Evolutionary conservation across 1,139 yeast genomes (phyloP).

Genomic region (Blastobotrys illinoisensis): DNA sequence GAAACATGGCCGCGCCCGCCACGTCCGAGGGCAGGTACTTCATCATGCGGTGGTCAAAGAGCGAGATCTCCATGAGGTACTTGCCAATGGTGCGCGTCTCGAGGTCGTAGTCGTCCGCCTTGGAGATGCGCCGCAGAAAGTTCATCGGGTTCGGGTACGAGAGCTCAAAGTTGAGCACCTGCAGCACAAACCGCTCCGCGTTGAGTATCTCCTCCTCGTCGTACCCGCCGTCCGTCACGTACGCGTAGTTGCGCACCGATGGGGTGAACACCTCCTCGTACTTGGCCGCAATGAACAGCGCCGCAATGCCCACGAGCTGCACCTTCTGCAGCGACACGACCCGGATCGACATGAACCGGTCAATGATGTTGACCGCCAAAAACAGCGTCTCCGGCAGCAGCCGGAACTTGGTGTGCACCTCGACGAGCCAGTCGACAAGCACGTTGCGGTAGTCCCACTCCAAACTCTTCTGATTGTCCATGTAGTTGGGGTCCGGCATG

Average conservation of each 20-base stretch:
- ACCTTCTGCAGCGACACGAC: constrained; percentile 76
- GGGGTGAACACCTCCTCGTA: constrained; percentile 94
- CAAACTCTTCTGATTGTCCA: constrained; percentile 58
- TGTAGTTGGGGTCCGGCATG: constrained; percentile 71
- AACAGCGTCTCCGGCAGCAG: constrained; percentile 86
- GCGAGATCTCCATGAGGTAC: constrained; percentile 74
- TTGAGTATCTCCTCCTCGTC: constrained; percentile 79
- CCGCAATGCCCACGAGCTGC: constrained; percentile 86
- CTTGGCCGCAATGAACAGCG: constrained; percentile 88
- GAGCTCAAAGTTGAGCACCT: constrained; percentile 69
- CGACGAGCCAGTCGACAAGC: constrained; percentile 91
- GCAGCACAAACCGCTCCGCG: constrained; percentile 79
- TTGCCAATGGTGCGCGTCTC: constrained; percentile 90
- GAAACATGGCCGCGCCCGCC: constrained; percentile 89
- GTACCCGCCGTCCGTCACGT: constrained; percentile 80
- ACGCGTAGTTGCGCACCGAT: constrained; percentile 79
- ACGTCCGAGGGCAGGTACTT: constrained; percentile 77
- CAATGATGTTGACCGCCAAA: constrained; percentile 85
- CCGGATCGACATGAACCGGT: constrained; percentile 78
- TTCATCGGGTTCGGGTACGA: constrained; percentile 94
- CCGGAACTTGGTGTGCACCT: constrained; percentile 82
- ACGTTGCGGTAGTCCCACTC: constrained; percentile 80
- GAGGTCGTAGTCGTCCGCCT: constrained; percentile 92
- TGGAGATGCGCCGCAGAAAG: constrained; percentile 83
- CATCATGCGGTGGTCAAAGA: constrained; percentile 75